Evolutionary conservation across 306 rosid genomes (phyloP).

Genomic region (Glycine latifolia): DNA sequence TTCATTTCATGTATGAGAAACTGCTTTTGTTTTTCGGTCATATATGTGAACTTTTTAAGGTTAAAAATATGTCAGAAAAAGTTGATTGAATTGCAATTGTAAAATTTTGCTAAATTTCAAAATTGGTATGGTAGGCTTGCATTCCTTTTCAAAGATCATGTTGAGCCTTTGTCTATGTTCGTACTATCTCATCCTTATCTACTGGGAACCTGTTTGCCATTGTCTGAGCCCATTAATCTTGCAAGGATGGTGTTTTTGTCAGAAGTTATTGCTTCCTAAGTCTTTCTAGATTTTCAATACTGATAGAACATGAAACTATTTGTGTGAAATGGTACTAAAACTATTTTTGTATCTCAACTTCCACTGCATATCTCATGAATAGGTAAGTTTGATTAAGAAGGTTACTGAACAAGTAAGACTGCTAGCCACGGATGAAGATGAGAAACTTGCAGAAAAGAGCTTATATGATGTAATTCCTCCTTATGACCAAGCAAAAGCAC

Average conservation of each 20-base stretch:
- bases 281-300: constrained; percentile 21
- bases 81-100: background rate
- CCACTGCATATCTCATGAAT: constrained; percentile 34
- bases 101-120: constrained; percentile 1
- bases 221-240: constrained; percentile 23
- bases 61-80: no score
- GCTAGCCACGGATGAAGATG: constrained; percentile 84
- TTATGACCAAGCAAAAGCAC: constrained; percentile 98
- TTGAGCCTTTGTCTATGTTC: constrained; percentile 3
- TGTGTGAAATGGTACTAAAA: constrained; percentile 26
- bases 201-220: constrained; percentile 1
- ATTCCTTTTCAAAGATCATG: constrained; percentile 20
- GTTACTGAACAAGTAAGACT: constrained; percentile 94
- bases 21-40: background rate
- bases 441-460: constrained; percentile 68
- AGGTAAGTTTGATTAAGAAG: constrained; percentile 85
- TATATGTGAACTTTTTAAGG: background rate
- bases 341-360: constrained; percentile 27
- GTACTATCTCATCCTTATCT: constrained; percentile 1
- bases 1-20: background rate
- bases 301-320: constrained; percentile 27
- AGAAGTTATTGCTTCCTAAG: constrained; percentile 2
- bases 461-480: constrained; percentile 83
- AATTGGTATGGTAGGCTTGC: background rate
- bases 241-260: background rate